Percentiles rank a stretch among this genome's conserved stretches.
Evolutionary conservation across 495 filamentous ascomycete species (phyloP).

Genomic region (Penicillium simplicissimum): DNA sequence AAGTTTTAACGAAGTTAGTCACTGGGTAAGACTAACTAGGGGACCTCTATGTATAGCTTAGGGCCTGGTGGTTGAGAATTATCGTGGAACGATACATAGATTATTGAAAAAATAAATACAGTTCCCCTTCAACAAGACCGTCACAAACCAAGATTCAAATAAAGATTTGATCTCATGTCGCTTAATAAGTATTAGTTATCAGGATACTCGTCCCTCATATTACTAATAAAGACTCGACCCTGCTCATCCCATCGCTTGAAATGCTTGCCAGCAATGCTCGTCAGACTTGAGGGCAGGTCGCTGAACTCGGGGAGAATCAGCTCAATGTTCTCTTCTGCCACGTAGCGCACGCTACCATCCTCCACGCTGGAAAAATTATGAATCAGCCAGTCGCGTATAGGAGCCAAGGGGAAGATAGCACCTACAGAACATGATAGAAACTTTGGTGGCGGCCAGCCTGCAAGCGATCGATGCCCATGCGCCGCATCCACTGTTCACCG

Average conservation of each 20-base stretch:
- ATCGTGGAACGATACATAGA: no score
- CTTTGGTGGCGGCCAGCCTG: conserved; percentile 66
- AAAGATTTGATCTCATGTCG: not conserved
- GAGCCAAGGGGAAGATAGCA: conserved; percentile 15
- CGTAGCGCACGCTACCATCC: conserved; percentile 70
- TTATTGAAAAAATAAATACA: no score
- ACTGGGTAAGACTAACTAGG: no score
- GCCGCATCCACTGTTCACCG: conserved; percentile 55
- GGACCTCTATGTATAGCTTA: no score
- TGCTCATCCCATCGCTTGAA: conserved; percentile 83
- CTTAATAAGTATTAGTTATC: conserved; percentile 58
- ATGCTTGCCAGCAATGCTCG: conserved; percentile 75
- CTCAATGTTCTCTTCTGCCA: conserved; percentile 86
- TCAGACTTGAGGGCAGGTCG: conserved; percentile 54
- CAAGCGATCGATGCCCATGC: conserved; percentile 64
- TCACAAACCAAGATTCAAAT: not conserved
- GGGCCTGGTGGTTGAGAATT: no score
- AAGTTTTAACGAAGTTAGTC: no score
- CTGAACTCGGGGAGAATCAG: conserved; percentile 52
- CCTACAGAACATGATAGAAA: conserved; percentile 85
- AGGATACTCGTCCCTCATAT: conserved; percentile 81
- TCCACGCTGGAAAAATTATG: conserved; percentile 52
- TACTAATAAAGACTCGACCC: conserved; percentile 75
- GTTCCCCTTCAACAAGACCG: not conserved
- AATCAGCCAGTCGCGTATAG: conserved; percentile 12